Percentiles rank a stretch among this genome's conserved stretches.
phyloP scores from a whole-genome alignment of 176 grass and related monocot species.

The Microstegium vimineum region DNA sequence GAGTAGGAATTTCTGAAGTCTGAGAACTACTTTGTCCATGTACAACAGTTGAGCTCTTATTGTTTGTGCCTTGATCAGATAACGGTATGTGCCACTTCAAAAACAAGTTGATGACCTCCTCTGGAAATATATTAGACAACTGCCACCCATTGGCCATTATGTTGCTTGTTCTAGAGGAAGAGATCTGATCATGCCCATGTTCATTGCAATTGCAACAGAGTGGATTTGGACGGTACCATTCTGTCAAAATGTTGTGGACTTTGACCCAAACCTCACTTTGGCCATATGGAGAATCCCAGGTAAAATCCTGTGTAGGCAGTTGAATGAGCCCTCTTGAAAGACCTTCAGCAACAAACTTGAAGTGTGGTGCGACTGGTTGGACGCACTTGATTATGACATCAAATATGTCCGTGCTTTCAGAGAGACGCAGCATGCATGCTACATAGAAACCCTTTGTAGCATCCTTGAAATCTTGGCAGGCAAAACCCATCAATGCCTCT shows the following conservation, averaged over 20 bases:
- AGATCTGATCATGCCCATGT: not conserved
- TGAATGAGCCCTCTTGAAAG: not conserved
- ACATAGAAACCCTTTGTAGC: not conserved
- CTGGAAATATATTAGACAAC: not conserved
- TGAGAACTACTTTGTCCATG: not conserved
- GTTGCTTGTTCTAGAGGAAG: not conserved
- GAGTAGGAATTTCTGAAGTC: not conserved
- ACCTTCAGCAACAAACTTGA: not conserved
- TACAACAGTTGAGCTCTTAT: no score
- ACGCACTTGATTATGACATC: conserved; percentile 4
- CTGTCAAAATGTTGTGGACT: conserved; percentile 1
- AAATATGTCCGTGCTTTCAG: conserved; percentile 11
- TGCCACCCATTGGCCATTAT: no score
- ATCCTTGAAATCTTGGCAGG: not conserved
- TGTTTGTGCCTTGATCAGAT: no score
- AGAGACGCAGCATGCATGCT: conserved; percentile 2
- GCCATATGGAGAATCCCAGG: not conserved
- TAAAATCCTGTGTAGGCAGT: conserved; percentile 16
- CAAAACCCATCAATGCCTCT: conserved; percentile 4
- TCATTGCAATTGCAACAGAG: not conserved
- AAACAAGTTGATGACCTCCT: not conserved
- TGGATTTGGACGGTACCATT: conserved; percentile 4
- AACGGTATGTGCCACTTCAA: not conserved
- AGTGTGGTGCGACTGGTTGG: not conserved
- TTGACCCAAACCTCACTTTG: not conserved